Evolutionary conservation across 768 basidiomycete genomes (phyloP).

Genomic region (Hortiboletus campestris): DNA sequence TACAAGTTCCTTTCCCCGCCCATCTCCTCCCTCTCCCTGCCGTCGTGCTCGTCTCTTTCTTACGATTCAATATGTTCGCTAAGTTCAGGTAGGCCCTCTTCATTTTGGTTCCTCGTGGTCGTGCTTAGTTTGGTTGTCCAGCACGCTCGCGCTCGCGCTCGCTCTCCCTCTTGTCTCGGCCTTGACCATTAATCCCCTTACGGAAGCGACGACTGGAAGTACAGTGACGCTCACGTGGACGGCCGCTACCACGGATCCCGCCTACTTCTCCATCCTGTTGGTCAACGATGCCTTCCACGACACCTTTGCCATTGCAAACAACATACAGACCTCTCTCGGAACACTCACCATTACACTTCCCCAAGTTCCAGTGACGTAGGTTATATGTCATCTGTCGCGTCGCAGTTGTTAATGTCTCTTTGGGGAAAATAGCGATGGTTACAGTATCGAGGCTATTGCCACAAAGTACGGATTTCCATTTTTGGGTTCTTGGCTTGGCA

Average conservation of each 20-base stretch:
- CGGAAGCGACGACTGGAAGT: constrained; percentile 32
- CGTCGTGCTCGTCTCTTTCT: constrained; percentile 1
- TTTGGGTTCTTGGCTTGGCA: background rate
- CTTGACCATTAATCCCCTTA: constrained; percentile 41
- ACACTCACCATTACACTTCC: constrained; percentile 43
- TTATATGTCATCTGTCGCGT: background rate
- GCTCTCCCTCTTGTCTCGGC: constrained; percentile 47
- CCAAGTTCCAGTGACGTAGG: constrained; percentile 45
- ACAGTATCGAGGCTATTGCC: constrained; percentile 48
- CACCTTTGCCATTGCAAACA: constrained; percentile 54
- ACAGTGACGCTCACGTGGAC: constrained; percentile 48
- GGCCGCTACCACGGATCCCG: constrained; percentile 39
- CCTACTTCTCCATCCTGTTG: constrained; percentile 45
- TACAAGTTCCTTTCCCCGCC: constrained; percentile 12
- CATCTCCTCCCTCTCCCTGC: constrained; percentile 14
- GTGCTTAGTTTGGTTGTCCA: constrained; percentile 2
- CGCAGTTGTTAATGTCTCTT: background rate
- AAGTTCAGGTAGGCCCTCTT: constrained; percentile 42
- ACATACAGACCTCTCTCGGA: constrained; percentile 39
- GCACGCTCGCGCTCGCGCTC: constrained; percentile 45
- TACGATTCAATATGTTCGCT: constrained; percentile 46
- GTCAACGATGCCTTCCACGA: constrained; percentile 50
- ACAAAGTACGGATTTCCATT: constrained; percentile 29
- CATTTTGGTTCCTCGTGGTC: accelerated
- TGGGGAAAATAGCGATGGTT: constrained; percentile 38